phyloP scores from a whole-genome alignment of 2,329 filamentous ascomycete species.

The Penicillium sp. region DNA sequence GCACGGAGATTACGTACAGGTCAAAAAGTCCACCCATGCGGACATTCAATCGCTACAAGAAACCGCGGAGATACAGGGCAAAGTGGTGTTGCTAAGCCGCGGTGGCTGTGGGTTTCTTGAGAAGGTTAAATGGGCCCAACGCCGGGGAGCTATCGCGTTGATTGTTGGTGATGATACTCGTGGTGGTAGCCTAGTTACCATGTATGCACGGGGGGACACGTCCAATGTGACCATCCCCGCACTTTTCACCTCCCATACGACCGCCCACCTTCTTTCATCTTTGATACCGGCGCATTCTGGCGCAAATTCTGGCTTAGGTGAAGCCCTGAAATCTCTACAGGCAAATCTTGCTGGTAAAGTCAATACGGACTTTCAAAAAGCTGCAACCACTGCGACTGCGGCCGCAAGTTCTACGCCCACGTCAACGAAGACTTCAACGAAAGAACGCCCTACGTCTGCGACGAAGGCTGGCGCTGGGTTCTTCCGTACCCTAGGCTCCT shows the following conservation, averaged over 20 bases:
- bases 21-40: slow-evolving; percentile 60
- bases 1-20: slow-evolving; percentile 32
- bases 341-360: slow-evolving; percentile 25
- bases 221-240: slow-evolving; percentile 93
- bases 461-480: slow-evolving; percentile 29
- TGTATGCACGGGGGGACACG: slow-evolving; percentile 97
- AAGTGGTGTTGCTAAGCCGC: slow-evolving; percentile 85
- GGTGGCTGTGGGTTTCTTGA: slow-evolving; percentile 96
- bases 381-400: slow-evolving; percentile 26
- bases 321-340: slow-evolving; percentile 56
- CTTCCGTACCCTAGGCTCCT: slow-evolving; percentile 47
- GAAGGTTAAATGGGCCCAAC: slow-evolving; percentile 96
- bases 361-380: slow-evolving; percentile 20
- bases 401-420: slow-evolving; percentile 27
- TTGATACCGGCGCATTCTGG: slow-evolving; percentile 72
- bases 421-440: slow-evolving; percentile 27
- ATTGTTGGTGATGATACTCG: slow-evolving; percentile 93
- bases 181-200: slow-evolving; percentile 86
- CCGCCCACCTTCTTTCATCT: slow-evolving; percentile 86
- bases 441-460: slow-evolving; percentile 14
- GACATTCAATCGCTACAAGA: slow-evolving; percentile 93
- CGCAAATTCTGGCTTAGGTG: slow-evolving; percentile 61
- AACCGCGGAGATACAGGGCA: slow-evolving; percentile 87
- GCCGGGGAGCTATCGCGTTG: slow-evolving; percentile 81
- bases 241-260: slow-evolving; percentile 91